Percentiles rank a stretch among this genome's conserved stretches.
phyloP scores from a whole-genome alignment of 2,329 filamentous ascomycete genomes.

The Alternaria gaisen region DNA sequence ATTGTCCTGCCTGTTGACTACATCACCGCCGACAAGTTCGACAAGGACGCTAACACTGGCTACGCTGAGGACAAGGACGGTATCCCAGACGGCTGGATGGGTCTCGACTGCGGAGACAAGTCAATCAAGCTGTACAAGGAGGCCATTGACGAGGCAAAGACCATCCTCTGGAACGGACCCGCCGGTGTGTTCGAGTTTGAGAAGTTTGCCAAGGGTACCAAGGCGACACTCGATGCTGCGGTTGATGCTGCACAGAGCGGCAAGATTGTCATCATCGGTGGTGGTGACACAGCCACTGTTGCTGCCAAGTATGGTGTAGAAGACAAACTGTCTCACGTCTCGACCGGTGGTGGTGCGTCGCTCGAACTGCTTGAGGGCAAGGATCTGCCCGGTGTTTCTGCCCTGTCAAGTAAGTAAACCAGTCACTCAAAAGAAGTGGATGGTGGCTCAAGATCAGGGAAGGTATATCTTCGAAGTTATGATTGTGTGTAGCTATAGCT shows the following conservation, averaged over 20 bases:
- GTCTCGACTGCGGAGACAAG: constrained; percentile 92
- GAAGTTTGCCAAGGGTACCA: constrained; percentile 90
- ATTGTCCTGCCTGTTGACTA: constrained; percentile 95
- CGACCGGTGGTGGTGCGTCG: constrained; percentile 93
- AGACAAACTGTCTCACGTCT: constrained; percentile 97
- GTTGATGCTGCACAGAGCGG: constrained; percentile 81
- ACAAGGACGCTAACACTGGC: constrained; percentile 80
- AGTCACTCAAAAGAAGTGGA: constrained; percentile 25
- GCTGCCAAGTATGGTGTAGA: constrained; percentile 97
- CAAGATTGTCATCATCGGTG: constrained; percentile 98
- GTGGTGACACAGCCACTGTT: constrained; percentile 97
- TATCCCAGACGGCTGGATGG: constrained; percentile 98
- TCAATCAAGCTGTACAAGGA: constrained; percentile 87
- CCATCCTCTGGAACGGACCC: constrained; percentile 98
- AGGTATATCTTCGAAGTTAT: constrained; percentile 48
- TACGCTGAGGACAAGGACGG: constrained; percentile 85
- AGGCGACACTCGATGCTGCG: constrained; percentile 87
- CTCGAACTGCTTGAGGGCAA: constrained; percentile 98
- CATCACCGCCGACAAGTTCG: constrained; percentile 95
- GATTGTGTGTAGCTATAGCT: constrained; percentile 45
- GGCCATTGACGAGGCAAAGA: constrained; percentile 87
- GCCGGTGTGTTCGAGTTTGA: constrained; percentile 98
- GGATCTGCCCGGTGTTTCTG: constrained; percentile 90
- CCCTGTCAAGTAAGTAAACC: constrained; percentile 78
- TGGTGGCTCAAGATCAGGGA: constrained; percentile 39